phyloP scores from a whole-genome alignment of 2,329 filamentous ascomycete genomes.

The Aspergillus pseudotamarii region DNA sequence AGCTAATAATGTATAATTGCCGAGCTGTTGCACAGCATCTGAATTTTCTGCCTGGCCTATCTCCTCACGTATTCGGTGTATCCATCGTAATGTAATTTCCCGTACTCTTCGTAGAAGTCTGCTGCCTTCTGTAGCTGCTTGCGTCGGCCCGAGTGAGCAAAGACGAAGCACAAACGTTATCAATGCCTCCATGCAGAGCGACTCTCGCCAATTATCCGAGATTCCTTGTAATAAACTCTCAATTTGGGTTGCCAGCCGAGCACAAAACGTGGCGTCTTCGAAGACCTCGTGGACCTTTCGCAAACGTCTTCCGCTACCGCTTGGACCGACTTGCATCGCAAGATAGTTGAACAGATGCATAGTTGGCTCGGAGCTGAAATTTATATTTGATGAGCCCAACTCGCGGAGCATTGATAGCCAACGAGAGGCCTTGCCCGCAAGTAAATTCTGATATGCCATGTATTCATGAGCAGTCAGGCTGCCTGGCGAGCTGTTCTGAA shows the following conservation, averaged over 20 bases:
- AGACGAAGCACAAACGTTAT: neutral
- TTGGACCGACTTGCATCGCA: neutral
- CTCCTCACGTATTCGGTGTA: neutral
- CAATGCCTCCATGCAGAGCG: neutral
- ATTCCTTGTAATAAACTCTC: neutral
- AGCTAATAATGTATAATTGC: neutral
- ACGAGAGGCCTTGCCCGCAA: neutral
- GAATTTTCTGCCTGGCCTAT: neutral
- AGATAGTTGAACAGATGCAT: neutral
- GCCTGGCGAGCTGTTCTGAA: neutral
- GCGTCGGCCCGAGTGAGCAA: neutral
- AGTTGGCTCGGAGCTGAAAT: neutral
- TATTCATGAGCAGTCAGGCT: neutral
- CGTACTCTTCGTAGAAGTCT: neutral
- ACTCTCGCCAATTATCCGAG: constrained; percentile 4
- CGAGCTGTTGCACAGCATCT: neutral
- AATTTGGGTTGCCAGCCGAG: neutral
- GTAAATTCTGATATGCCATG: neutral
- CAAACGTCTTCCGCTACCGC: neutral
- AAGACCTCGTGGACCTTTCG: neutral
- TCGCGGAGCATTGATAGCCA: constrained; percentile 3
- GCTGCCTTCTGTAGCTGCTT: neutral
- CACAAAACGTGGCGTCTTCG: constrained; percentile 1
- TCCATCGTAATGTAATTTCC: neutral
- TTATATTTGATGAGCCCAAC: constrained; percentile 5